A percentile compares a stretch with the other conserved stretches of the same genome.
Evolutionary conservation across 768 basidiomycete genomes (phyloP).

Genomic region (Amanita fuliginea): DNA sequence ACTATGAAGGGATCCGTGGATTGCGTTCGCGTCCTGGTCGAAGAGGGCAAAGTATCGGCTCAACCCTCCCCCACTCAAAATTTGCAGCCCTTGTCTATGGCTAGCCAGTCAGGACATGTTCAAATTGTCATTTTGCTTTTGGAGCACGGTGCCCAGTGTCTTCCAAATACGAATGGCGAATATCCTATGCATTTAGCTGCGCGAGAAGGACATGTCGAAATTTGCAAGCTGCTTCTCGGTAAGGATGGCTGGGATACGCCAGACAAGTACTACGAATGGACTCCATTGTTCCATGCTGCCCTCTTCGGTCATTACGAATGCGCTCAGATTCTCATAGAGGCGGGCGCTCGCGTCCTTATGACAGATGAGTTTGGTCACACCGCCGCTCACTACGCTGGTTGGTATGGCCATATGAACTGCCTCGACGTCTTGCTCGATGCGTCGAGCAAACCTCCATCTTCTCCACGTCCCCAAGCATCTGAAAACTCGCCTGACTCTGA

Average conservation of each 20-base stretch:
- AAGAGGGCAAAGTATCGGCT: slow-evolving; percentile 54
- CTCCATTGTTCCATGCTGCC: slow-evolving; percentile 91
- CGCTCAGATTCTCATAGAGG: slow-evolving; percentile 67
- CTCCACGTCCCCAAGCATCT: slow-evolving; percentile 9
- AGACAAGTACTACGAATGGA: slow-evolving; percentile 99
- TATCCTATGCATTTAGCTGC: slow-evolving; percentile 96
- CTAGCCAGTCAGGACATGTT: slow-evolving; percentile 82
- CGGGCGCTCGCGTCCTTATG: slow-evolving; percentile 64
- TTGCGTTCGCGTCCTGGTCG: slow-evolving; percentile 76
- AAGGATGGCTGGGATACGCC: slow-evolving; percentile 75
- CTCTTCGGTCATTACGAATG: slow-evolving; percentile 73
- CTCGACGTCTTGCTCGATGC: slow-evolving; percentile 49
- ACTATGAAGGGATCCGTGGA: slow-evolving; percentile 76
- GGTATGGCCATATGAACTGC: slow-evolving; percentile 80
- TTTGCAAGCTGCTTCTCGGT: slow-evolving; percentile 66
- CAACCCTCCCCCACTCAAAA: slow-evolving; percentile 54
- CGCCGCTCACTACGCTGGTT: slow-evolving; percentile 90
- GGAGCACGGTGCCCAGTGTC: slow-evolving; percentile 60
- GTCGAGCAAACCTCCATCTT: slow-evolving; percentile 19
- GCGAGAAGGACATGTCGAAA: slow-evolving; percentile 78
- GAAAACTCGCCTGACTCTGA: slow-evolving; percentile 30
- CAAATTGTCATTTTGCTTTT: slow-evolving; percentile 74
- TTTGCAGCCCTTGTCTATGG: slow-evolving; percentile 80
- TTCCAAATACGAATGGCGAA: slow-evolving; percentile 91
- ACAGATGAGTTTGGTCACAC: slow-evolving; percentile 79